These are phyloP conservation scores for Parastagonospora avenae DNA, from an alignment of 2,329 filamentous ascomycete genomes.

Conservation along the genomic window DNA sequence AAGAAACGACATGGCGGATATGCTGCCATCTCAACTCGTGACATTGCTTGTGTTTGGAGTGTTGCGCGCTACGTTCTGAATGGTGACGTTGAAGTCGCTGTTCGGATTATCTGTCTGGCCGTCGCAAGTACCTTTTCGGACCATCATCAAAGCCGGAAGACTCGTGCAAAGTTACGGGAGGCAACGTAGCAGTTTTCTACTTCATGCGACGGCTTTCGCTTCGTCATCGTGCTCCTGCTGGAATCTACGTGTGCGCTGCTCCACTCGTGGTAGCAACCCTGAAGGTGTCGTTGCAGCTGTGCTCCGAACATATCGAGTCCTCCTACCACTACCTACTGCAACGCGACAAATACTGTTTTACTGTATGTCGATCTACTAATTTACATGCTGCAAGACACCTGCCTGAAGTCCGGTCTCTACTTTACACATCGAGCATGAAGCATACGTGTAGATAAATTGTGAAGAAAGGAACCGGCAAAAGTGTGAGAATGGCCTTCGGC, in stretches of 20 bases:
- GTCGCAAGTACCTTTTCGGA: slow-evolving; percentile 20
- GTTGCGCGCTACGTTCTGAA: slow-evolving; percentile 12
- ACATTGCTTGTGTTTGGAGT: slow-evolving; percentile 10
- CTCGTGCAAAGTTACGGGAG: not conserved
- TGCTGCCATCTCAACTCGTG: slow-evolving; percentile 3
- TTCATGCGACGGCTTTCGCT: too few species aligned
- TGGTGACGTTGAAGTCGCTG: slow-evolving; percentile 29
- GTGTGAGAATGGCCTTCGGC: too few species aligned
- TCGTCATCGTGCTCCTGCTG: not conserved
- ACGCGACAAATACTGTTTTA: not conserved
- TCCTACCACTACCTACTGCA: too few species aligned
- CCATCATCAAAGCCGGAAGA: slow-evolving; percentile 7
- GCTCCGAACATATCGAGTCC: too few species aligned
- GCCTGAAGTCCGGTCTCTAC: too few species aligned
- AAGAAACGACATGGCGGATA: slow-evolving; percentile 20
- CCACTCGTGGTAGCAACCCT: too few species aligned
- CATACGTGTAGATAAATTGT: too few species aligned
- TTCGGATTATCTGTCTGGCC: slow-evolving; percentile 36
- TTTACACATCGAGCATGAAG: too few species aligned
- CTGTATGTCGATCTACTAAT: not conserved
- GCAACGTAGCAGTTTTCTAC: too few species aligned
- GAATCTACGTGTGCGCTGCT: not conserved
- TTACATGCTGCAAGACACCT: too few species aligned
- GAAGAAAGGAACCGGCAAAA: too few species aligned
- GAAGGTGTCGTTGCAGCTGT: too few species aligned